Evolutionary conservation across 2,329 filamentous ascomycete genomes (phyloP).

Genomic region (Canariomyces notabilis): DNA sequence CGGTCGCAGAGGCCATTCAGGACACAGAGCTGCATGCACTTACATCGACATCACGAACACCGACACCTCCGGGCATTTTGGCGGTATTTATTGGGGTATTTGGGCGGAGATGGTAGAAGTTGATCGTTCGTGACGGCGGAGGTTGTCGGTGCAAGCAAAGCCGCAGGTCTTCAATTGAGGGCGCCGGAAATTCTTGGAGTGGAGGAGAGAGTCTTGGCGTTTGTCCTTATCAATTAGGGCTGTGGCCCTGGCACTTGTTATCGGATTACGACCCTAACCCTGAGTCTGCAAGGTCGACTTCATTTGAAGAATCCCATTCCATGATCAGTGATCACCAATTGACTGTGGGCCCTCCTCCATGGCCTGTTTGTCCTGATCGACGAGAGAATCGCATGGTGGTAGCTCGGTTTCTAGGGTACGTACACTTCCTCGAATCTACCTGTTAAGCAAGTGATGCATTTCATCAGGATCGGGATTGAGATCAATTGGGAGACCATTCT

Average conservation of each 20-base stretch:
- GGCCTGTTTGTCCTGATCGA: too few relatives aligned
- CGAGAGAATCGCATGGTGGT: too few relatives aligned
- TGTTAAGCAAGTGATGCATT: too few relatives aligned
- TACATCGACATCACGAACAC: slow-evolving; percentile 83
- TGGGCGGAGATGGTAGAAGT: slow-evolving; percentile 20
- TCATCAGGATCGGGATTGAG: too few relatives aligned
- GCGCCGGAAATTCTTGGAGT: slow-evolving; percentile 18
- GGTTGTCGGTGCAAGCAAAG: not conserved
- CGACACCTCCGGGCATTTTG: slow-evolving; percentile 75
- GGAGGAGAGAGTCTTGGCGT: slow-evolving; percentile 17
- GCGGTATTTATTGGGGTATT: slow-evolving; percentile 28
- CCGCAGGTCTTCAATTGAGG: slow-evolving; percentile 10
- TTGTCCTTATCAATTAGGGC: slow-evolving; percentile 10
- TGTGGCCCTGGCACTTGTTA: slow-evolving; percentile 11
- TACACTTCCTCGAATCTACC: too few relatives aligned
- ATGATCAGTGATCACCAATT: too few relatives aligned
- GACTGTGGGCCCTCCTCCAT: too few relatives aligned
- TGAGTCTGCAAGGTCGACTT: not conserved
- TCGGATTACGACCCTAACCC: slow-evolving; percentile 9
- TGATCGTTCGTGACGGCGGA: slow-evolving; percentile 21
- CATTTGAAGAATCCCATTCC: not conserved
- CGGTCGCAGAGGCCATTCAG: slow-evolving; percentile 28
- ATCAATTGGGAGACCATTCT: too few relatives aligned
- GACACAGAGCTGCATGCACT: slow-evolving; percentile 38
- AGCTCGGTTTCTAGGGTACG: too few relatives aligned